Conservation (phyloP, 257 asterid species). For the Lycium ferocissimum region DNA sequence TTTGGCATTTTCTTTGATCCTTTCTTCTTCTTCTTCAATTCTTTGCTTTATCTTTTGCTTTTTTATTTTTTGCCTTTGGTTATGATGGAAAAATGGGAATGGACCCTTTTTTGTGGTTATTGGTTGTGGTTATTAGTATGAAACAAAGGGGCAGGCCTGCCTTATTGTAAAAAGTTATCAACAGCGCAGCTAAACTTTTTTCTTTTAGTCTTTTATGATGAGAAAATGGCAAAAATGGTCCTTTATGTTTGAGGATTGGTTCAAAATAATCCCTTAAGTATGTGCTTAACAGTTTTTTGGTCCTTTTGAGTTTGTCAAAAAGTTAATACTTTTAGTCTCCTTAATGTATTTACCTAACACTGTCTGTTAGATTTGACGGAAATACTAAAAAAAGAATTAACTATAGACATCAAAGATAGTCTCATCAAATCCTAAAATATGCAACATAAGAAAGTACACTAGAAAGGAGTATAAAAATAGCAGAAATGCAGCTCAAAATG, state of each 20-base stretch:
- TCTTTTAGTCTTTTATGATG: too few species aligned
- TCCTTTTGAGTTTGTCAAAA: too few species aligned
- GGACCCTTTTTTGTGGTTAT: slow-evolving; percentile 35
- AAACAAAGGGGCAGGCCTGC: slow-evolving; percentile 48
- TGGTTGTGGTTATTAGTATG: slow-evolving; percentile 50
- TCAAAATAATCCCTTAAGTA: background rate
- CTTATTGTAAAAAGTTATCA: slow-evolving; percentile 24
- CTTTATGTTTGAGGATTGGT: background rate
- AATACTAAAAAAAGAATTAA: too few species aligned
- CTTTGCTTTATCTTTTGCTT: slow-evolving; percentile 35
- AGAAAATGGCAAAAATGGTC: background rate
- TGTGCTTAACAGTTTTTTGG: too few species aligned
- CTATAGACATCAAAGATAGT: too few species aligned
- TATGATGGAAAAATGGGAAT: slow-evolving; percentile 40
- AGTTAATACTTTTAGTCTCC: too few species aligned
- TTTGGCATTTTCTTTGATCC: slow-evolving; percentile 53
- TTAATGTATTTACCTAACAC: too few species aligned
- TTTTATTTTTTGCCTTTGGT: slow-evolving; percentile 56
- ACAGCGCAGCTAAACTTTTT: slow-evolving; percentile 16
- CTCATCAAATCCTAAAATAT: too few species aligned
- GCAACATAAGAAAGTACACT: too few species aligned
- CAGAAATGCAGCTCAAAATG: too few species aligned
- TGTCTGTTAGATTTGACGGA: background rate
- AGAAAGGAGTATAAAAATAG: too few species aligned
- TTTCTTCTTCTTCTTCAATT: slow-evolving; percentile 35